Evolutionary conservation across 179 eudicot genomes (phyloP).

Genomic region (Heliamphora pulchella): DNA sequence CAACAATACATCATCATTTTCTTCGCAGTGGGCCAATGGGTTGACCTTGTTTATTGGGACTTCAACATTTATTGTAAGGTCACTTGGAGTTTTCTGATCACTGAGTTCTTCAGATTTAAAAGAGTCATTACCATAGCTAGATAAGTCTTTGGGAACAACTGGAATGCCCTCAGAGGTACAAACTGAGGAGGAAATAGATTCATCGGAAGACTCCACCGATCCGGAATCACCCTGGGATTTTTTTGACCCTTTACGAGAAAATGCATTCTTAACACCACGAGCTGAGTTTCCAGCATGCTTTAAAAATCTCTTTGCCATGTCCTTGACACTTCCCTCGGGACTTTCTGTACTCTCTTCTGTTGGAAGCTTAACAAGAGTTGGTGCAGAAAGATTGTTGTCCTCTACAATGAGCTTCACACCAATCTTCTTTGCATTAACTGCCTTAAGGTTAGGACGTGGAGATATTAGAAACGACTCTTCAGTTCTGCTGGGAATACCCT

Average conservation of each 20-base stretch:
- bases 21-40: not conserved
- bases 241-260: constrained; percentile 41
- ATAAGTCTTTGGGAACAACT: not conserved
- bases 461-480: constrained; percentile 29
- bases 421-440: constrained; percentile 19
- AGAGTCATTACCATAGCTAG: constrained; percentile 1
- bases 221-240: constrained; percentile 19
- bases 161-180: constrained; percentile 8
- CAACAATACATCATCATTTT: not conserved
- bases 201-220: constrained; percentile 16
- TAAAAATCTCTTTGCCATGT: constrained; percentile 36
- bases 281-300: constrained; percentile 60
- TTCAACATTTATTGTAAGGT: not conserved
- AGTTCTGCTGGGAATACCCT: constrained; percentile 21
- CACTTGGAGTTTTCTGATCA: constrained; percentile 1
- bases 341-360: constrained; percentile 27
- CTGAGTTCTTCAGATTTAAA: constrained; percentile 8
- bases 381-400: constrained; percentile 25
- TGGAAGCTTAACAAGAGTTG: constrained; percentile 17
- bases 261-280: constrained; percentile 31
- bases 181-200: constrained; percentile 6
- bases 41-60: not conserved
- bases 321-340: constrained; percentile 34
- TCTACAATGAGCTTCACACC: constrained; percentile 45
- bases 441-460: constrained; percentile 33